A percentile compares a stretch with the other conserved stretches of the same genome.
These are phyloP conservation scores for Euphorbia tirucalli DNA, from an alignment of 345 rosid genomes.

Conservation along the genomic window DNA sequence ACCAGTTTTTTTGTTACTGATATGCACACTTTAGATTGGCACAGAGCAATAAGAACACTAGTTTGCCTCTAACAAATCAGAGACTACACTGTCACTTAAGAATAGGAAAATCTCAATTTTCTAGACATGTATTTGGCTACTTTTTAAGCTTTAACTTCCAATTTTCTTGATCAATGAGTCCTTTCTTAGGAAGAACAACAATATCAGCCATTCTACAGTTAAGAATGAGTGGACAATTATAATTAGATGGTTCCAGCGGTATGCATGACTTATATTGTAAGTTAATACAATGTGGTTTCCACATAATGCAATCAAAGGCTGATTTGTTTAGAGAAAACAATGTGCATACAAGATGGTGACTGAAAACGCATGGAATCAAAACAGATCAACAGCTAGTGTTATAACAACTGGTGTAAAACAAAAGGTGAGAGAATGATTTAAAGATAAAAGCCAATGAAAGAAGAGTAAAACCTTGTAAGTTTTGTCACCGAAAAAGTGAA, in stretches of 20 bases:
- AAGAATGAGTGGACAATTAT: neutral
- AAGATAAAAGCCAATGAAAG: neutral
- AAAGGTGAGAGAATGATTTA: neutral
- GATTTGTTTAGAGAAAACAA: neutral
- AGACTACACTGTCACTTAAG: neutral
- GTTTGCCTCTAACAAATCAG: neutral
- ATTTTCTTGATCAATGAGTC: neutral
- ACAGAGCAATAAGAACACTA: neutral
- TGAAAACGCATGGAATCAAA: neutral
- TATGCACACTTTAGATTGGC: neutral
- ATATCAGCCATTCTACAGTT: neutral
- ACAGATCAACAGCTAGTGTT: neutral
- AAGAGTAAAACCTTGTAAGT: conserved; percentile 70
- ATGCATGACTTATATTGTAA: neutral
- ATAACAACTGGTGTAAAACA: neutral
- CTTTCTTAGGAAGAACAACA: neutral
- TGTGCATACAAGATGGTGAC: neutral
- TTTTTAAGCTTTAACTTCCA: neutral
- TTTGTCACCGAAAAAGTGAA: conserved; percentile 99
- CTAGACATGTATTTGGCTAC: neutral
- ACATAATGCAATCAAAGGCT: neutral
- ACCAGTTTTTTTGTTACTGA: neutral
- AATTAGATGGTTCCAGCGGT: neutral
- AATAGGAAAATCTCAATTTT: neutral
- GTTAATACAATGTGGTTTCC: neutral